A percentile compares a stretch with the other conserved stretches of the same genome.
phyloP scores from a whole-genome alignment of 2,329 filamentous ascomycete genomes.

The Metarhizium rileyi region DNA sequence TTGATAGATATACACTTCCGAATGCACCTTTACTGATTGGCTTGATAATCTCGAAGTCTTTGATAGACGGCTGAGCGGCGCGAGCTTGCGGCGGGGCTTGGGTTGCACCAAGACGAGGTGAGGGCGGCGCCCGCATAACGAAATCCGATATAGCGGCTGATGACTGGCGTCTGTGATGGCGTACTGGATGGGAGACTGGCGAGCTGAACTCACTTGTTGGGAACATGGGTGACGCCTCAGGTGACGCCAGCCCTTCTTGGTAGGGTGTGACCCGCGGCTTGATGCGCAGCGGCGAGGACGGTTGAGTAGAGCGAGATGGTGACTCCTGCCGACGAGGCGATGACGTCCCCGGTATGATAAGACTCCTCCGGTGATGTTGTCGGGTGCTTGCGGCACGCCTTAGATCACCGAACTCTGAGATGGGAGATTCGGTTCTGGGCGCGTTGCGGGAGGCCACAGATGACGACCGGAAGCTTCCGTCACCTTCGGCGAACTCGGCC shows the following conservation, averaged over 20 bases:
- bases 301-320: slow-evolving; percentile 66
- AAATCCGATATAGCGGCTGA: slow-evolving; percentile 73
- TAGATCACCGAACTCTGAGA: slow-evolving; percentile 72
- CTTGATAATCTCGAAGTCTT: slow-evolving; percentile 99
- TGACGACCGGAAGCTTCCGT: slow-evolving; percentile 75
- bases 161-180: slow-evolving; percentile 80
- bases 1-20: slow-evolving; percentile 93
- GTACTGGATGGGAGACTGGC: slow-evolving; percentile 48
- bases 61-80: slow-evolving; percentile 89
- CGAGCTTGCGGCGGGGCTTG: slow-evolving; percentile 74
- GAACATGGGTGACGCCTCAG: slow-evolving; percentile 81
- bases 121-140: slow-evolving; percentile 61
- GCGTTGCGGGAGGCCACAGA: slow-evolving; percentile 60
- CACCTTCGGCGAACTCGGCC: slow-evolving; percentile 76
- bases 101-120: slow-evolving; percentile 69
- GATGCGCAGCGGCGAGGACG: slow-evolving; percentile 79
- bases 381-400: slow-evolving; percentile 67
- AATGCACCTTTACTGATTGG: slow-evolving; percentile 98
- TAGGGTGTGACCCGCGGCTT: slow-evolving; percentile 62
- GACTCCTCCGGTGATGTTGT: slow-evolving; percentile 77
- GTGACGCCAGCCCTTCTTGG: slow-evolving; percentile 63
- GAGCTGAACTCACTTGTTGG: slow-evolving; percentile 74
- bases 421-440: slow-evolving; percentile 76
- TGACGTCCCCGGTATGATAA: slow-evolving; percentile 68
- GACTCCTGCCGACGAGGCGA: slow-evolving; percentile 84